A percentile compares a stretch with the other conserved stretches of the same genome.
These are phyloP conservation scores for Capronia americana DNA, from an alignment of 2,329 filamentous ascomycete genomes.

Conservation along the genomic window DNA sequence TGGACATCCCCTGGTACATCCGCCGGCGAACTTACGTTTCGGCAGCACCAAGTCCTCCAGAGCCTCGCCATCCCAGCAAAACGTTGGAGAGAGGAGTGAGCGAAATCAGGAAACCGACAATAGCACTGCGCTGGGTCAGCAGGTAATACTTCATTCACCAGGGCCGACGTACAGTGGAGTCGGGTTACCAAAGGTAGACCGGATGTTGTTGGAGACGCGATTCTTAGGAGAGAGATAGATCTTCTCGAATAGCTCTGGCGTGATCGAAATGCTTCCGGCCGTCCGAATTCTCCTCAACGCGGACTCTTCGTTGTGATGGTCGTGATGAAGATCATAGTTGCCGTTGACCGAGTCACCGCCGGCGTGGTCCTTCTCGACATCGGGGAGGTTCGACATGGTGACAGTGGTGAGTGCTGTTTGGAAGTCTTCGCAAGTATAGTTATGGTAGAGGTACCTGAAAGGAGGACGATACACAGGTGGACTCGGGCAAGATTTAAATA, in stretches of 20 bases:
- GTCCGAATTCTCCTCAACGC: conserved; percentile 56
- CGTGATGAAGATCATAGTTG: conserved; percentile 40
- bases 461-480: background rate
- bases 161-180: conserved; percentile 44
- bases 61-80: conserved; percentile 66
- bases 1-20: background rate
- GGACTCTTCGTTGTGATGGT: conserved; percentile 39
- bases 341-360: conserved; percentile 39
- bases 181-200: conserved; percentile 44
- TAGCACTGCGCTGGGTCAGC: conserved; percentile 29
- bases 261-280: conserved; percentile 55
- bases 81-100: conserved; percentile 62
- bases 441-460: conserved; percentile 6
- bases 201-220: conserved; percentile 43
- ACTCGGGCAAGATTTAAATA: conserved; percentile 17
- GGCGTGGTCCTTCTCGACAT: conserved; percentile 41
- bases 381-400: conserved; percentile 35
- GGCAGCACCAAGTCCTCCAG: conserved; percentile 58
- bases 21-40: conserved; percentile 32
- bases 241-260: conserved; percentile 47
- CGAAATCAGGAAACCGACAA: conserved; percentile 57
- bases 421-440: conserved; percentile 1
- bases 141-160: background rate
- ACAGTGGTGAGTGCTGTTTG: conserved; percentile 1
- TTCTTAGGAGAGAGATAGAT: conserved; percentile 47